phyloP scores from a whole-genome alignment of 805 yeast genomes.

The Ogataea corticis region DNA sequence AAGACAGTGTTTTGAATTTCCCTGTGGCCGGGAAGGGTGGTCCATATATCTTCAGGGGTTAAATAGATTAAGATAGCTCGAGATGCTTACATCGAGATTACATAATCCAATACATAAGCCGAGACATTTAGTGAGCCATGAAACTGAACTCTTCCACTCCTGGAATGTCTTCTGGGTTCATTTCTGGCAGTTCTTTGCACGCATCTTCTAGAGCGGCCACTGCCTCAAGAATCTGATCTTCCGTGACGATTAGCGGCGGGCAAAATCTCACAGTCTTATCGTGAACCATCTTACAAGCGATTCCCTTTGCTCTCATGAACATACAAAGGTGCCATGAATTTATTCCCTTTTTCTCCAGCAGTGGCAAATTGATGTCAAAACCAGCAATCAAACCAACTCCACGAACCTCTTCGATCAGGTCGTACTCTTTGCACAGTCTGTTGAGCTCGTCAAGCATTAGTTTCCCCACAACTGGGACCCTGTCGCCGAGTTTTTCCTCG shows the following conservation, averaged over 20 bases:
- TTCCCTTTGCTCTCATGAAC: slow-evolving; percentile 30
- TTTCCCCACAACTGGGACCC: slow-evolving; percentile 21
- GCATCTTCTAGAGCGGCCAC: slow-evolving; percentile 20
- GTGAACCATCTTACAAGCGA: slow-evolving; percentile 29
- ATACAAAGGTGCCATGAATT: slow-evolving; percentile 29
- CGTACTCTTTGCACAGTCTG: slow-evolving; percentile 15
- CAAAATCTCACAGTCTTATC: slow-evolving; percentile 23
- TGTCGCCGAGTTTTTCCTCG: slow-evolving; percentile 26
- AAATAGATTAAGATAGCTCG: background rate
- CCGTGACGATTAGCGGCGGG: slow-evolving; percentile 24
- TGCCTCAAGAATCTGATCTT: slow-evolving; percentile 21
- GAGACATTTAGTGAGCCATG: slow-evolving; percentile 15
- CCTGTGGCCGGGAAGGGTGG: slow-evolving; percentile 59
- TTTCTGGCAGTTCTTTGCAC: slow-evolving; percentile 15
- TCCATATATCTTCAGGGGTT: slow-evolving; percentile 48
- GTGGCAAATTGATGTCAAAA: slow-evolving; percentile 22
- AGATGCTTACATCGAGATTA: no score
- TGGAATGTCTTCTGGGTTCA: slow-evolving; percentile 19
- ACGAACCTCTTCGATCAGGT: slow-evolving; percentile 25
- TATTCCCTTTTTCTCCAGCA: slow-evolving; percentile 16
- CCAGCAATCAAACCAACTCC: slow-evolving; percentile 29
- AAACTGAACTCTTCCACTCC: slow-evolving; percentile 21
- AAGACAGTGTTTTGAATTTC: slow-evolving; percentile 47
- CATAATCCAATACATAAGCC: no score
- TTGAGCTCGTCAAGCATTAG: slow-evolving; percentile 23